Evolutionary conservation across 1,139 yeast genomes (phyloP), one percentile per base, ranked within the genome.

Genomic region (Hyphopichia buzzinii): DNA sequence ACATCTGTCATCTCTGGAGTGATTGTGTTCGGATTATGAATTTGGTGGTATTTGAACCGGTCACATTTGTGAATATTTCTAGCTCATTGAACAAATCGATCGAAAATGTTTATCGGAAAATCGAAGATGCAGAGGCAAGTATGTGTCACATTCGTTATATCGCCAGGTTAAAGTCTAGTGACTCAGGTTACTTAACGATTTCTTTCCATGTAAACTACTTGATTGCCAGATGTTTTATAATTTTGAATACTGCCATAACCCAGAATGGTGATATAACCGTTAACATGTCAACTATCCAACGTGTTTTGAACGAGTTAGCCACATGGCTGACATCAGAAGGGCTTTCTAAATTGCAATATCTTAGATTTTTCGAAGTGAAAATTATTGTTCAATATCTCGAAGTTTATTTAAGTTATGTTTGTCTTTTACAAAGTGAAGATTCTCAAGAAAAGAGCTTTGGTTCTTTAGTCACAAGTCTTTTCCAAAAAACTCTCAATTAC

Each of bases 351-450:
- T 39, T 55, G 12, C 36, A 50, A 5, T 36, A 38, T 15, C 36
- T 45, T 3, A 43, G 56, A 21, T 46, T 42, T 26, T 54, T 58
- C 30, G 74, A 70, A 42, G 42, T 47, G 3, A 45, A 44, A n/a
- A 44, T 52, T n/a, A 49, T 60, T 19, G 46, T 69, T 17, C 55
- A 53, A 26, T 66, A 65, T 40, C 50, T 64, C 26, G 52, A 59
- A 32, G 50, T 62, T 28, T 67, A 54, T 35, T 42, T 67, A 43
- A 46, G 59, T 6, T 64, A 62, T 36, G 39, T 67, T 3, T 48
- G 63, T 21, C 49, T 67, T 33, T 47, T 70, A 16, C 74, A 70
- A 42, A 52, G 57, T 10, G 75, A 69, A 44, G 69, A 63, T 15
- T 49, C 49, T 21, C 57, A 59, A 13, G 49, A 48, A 8, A 51